Percentiles rank a stretch among this genome's conserved stretches.
phyloP scores from a whole-genome alignment of 1,284 basidiomycete genomes.

The Heterobasidion annosum region DNA sequence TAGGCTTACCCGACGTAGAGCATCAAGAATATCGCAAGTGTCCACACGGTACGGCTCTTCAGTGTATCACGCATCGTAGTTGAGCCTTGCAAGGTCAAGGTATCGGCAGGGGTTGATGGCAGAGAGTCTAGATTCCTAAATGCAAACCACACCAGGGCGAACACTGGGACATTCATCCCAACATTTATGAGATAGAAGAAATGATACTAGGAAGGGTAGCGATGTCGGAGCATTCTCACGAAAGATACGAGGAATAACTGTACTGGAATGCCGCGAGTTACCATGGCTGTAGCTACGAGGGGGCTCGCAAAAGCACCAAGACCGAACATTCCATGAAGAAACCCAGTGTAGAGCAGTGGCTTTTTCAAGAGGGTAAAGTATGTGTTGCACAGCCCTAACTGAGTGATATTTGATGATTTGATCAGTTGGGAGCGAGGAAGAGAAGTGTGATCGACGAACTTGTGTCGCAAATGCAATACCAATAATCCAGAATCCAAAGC shows the following conservation, averaged over 20 bases:
- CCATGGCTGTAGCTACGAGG: conserved; percentile 21
- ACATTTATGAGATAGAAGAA: conserved; percentile 21
- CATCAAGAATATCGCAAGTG: conserved; percentile 21
- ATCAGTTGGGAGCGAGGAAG: not conserved
- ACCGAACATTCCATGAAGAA: conserved; percentile 22
- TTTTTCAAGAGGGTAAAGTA: conserved; percentile 21
- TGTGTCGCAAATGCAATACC: conserved; percentile 19
- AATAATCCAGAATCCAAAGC: conserved; percentile 22
- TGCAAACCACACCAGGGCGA: conserved; percentile 16
- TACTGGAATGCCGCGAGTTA: conserved; percentile 20
- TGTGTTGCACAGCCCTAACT: conserved; percentile 22
- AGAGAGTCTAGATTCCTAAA: conserved; percentile 17
- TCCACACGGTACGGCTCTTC: conserved; percentile 21
- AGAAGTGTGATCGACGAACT: not conserved
- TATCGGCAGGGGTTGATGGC: conserved; percentile 13
- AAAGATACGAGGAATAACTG: conserved; percentile 1
- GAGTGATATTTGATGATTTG: conserved; percentile 2
- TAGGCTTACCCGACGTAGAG: conserved; percentile 20
- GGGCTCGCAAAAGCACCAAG: conserved; percentile 23
- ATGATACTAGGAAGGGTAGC: conserved; percentile 13
- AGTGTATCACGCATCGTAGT: conserved; percentile 4
- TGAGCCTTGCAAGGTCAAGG: conserved; percentile 10
- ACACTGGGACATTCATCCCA: conserved; percentile 18
- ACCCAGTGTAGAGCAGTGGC: conserved; percentile 21
- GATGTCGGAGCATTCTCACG: not conserved